Conservation (phyloP, 441 rosid species). For the Gossypium lobatum region DNA sequence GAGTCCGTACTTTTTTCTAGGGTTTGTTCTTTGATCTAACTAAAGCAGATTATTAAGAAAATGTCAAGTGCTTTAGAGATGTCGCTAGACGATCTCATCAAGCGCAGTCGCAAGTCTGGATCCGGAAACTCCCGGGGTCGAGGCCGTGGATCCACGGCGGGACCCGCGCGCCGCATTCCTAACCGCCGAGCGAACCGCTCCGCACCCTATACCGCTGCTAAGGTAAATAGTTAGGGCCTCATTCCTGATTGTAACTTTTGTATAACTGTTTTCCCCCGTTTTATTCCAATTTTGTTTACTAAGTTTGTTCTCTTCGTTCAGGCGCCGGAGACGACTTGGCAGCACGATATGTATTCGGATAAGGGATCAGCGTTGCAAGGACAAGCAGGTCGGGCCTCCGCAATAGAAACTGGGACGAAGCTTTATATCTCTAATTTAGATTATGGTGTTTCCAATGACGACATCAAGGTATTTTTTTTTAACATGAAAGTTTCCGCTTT, state of each 20-base stretch:
- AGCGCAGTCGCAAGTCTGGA: conserved; percentile 61
- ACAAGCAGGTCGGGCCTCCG: conserved; percentile 45
- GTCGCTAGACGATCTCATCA: conserved; percentile 93
- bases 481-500: neutral
- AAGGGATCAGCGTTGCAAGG: conserved; percentile 36
- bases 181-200: conserved; percentile 56
- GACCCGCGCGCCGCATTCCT: conserved; percentile 66
- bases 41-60: neutral
- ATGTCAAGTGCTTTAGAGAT: conserved; percentile 88
- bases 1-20: too few species aligned
- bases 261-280: conserved; percentile 10
- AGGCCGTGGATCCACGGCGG: conserved; percentile 60
- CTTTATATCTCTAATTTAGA: conserved; percentile 86
- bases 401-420: conserved; percentile 88
- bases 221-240: conserved; percentile 27
- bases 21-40: neutral
- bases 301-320: conserved; percentile 23
- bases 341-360: conserved; percentile 74
- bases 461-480: conserved; percentile 49
- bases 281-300: conserved; percentile 15
- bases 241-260: neutral
- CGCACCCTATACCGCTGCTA: conserved; percentile 60
- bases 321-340: conserved; percentile 89
- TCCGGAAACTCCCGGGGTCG: conserved; percentile 49
- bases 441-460: conserved; percentile 88